These are phyloP conservation scores for Melanopsichium pennsylvanicum DNA, from an alignment of 1,284 basidiomycete genomes.

Conservation along the genomic window DNA sequence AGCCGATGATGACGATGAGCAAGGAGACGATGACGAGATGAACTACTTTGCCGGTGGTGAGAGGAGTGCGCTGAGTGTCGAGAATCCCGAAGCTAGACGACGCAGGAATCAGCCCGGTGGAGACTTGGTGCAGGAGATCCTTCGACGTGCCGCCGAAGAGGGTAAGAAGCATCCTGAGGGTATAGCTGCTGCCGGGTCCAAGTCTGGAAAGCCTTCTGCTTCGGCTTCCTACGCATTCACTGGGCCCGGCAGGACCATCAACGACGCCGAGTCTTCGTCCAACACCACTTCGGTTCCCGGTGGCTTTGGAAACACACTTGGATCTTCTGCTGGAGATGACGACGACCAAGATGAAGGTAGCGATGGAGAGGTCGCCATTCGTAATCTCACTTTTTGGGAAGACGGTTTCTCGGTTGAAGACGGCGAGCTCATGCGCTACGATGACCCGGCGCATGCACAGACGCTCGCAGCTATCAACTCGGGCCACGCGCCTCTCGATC, in stretches of 20 bases:
- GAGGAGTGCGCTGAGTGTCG: slow-evolving; percentile 83
- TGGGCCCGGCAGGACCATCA: slow-evolving; percentile 48
- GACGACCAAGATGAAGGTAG: slow-evolving; percentile 68
- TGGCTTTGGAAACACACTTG: slow-evolving; percentile 9
- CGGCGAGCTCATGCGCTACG: slow-evolving; percentile 83
- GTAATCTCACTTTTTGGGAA: slow-evolving; percentile 89
- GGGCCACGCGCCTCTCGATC: slow-evolving; percentile 80
- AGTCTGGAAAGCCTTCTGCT: slow-evolving; percentile 1
- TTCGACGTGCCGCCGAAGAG: slow-evolving; percentile 79
- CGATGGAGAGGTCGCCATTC: slow-evolving; percentile 71
- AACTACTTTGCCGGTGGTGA: slow-evolving; percentile 65
- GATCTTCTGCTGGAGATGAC: slow-evolving; percentile 2
- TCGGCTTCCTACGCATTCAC: slow-evolving; percentile 35
- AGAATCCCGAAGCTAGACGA: slow-evolving; percentile 76
- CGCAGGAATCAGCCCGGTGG: slow-evolving; percentile 71
- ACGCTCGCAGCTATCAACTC: slow-evolving; percentile 81
- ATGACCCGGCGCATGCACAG: slow-evolving; percentile 78
- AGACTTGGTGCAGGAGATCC: slow-evolving; percentile 79
- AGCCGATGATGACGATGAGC: slow-evolving; percentile 49
- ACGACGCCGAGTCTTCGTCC: slow-evolving; percentile 20
- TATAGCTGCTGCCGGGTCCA: slow-evolving; percentile 6
- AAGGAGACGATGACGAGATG: slow-evolving; percentile 58
- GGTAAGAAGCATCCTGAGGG: slow-evolving; percentile 16
- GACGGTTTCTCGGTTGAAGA: slow-evolving; percentile 94
- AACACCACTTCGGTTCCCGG: slow-evolving; percentile 32